phyloP scores from a whole-genome alignment of 805 yeast species.

The Torulaspora maleeae region DNA sequence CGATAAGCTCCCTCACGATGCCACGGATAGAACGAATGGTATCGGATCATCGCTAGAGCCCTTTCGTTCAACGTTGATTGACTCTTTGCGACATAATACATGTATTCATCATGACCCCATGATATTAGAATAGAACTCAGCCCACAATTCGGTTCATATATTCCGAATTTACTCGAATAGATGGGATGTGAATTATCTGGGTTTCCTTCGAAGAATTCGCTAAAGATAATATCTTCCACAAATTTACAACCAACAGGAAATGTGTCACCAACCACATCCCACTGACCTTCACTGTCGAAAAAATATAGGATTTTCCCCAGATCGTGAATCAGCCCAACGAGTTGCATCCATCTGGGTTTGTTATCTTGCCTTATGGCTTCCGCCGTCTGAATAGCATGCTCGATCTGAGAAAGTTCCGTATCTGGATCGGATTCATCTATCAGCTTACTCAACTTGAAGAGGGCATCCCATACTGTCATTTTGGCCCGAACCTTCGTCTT shows the following conservation, averaged over 20 bases:
- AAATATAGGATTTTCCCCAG: constrained; percentile 65
- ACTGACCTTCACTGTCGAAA: constrained; percentile 68
- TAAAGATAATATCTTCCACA: constrained; percentile 54
- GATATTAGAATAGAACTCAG: constrained; percentile 64
- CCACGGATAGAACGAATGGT: constrained; percentile 75
- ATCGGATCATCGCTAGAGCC: constrained; percentile 68
- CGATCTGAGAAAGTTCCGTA: constrained; percentile 68
- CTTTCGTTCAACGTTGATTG: constrained; percentile 61
- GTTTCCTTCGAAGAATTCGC: constrained; percentile 54
- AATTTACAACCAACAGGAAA: constrained; percentile 70
- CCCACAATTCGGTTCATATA: constrained; percentile 61
- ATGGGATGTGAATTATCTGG: constrained; percentile 61
- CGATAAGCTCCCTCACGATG: constrained; percentile 65
- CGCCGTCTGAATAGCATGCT: constrained; percentile 71
- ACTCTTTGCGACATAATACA: constrained; percentile 65
- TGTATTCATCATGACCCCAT: constrained; percentile 79
- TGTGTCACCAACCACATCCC: constrained; percentile 80
- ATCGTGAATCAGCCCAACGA: constrained; percentile 69
- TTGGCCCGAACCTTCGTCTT: constrained; percentile 61
- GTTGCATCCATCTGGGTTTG: constrained; percentile 71
- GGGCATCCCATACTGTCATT: constrained; percentile 70
- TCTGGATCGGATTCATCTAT: constrained; percentile 74
- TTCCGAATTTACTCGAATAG: constrained; percentile 61
- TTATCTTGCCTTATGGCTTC: constrained; percentile 65
- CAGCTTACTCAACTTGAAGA: constrained; percentile 54